phyloP scores from a whole-genome alignment of 495 filamentous ascomycete genomes.

The Aspergillus bertholletiae region DNA sequence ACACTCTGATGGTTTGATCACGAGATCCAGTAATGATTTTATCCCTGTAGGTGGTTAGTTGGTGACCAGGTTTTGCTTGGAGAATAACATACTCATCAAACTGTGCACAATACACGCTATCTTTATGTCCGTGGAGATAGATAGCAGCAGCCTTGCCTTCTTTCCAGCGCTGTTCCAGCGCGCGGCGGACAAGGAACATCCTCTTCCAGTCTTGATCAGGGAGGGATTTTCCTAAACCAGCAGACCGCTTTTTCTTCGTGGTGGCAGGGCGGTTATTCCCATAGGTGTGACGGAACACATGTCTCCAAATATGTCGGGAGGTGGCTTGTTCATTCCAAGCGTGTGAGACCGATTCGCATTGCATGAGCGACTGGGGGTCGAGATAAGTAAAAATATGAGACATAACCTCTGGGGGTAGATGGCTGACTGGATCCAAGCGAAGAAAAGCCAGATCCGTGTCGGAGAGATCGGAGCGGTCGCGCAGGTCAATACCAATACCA shows the following conservation, averaged over 20 bases:
- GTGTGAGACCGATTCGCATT: conserved; percentile 57
- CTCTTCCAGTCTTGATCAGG: conserved; percentile 76
- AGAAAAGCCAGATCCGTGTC: conserved; percentile 39
- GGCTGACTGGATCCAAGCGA: conserved; percentile 59
- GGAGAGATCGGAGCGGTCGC: conserved; percentile 42
- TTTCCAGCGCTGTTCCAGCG: conserved; percentile 76
- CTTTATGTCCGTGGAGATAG: conserved; percentile 86
- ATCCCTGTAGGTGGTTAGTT: conserved; percentile 43
- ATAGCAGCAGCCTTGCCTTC: conserved; percentile 72
- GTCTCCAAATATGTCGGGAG: conserved; percentile 71
- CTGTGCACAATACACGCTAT: conserved; percentile 96
- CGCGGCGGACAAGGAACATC: conserved; percentile 71
- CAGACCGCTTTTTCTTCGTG: conserved; percentile 39
- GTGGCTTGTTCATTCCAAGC: conserved; percentile 60
- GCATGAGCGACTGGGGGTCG: conserved; percentile 62
- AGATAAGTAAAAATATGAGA: conserved; percentile 69
- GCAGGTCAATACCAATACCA: conserved; percentile 74
- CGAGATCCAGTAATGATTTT: conserved; percentile 97
- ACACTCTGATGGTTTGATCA: conserved; percentile 90
- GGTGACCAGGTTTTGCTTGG: not conserved
- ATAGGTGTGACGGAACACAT: conserved; percentile 70
- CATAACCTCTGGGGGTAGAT: conserved; percentile 68
- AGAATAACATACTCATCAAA: conserved; percentile 78
- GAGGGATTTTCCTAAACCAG: conserved; percentile 47
- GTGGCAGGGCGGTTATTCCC: conserved; percentile 32